These are phyloP conservation scores for Schizochytrium sp. DNA, from an alignment of 108 stramenopile species.

Conservation along the genomic window DNA sequence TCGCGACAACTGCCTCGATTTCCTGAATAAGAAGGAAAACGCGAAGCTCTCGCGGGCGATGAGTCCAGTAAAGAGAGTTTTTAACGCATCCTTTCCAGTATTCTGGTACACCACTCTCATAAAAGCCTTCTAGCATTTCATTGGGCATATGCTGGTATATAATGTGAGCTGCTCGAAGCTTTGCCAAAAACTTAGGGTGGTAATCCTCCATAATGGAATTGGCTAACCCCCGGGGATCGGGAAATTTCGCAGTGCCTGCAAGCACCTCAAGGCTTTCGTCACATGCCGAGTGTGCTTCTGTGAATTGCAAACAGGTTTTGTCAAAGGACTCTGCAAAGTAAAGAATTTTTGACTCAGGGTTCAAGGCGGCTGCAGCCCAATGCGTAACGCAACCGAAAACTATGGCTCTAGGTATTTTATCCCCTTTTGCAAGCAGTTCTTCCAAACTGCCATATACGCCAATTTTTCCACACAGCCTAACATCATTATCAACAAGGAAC, in stretches of 20 bases:
- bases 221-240: not conserved
- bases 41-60: constrained; percentile 32
- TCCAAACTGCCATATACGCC: constrained; percentile 6
- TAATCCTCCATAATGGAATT: constrained; percentile 27
- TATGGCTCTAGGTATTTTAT: not conserved
- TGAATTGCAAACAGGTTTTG: constrained; percentile 40
- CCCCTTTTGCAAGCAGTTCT: not conserved
- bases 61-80: constrained; percentile 47
- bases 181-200: constrained; percentile 26
- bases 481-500: not conserved
- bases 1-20: not conserved
- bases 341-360: not conserved
- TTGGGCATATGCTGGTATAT: constrained; percentile 32
- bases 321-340: constrained; percentile 54
- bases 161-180: not conserved
- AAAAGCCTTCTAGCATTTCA: constrained; percentile 4
- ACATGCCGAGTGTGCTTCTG: not conserved
- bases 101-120: constrained; percentile 36
- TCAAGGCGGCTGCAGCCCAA: not conserved
- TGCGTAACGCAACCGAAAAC: constrained; percentile 45
- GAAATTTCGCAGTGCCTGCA: not conserved
- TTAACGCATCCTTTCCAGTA: constrained; percentile 50
- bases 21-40: constrained; percentile 24
- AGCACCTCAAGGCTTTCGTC: not conserved
- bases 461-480: constrained; percentile 23